Conservation (phyloP, 2,329 filamentous ascomycete species). For the Xylaria polymorpha region DNA sequence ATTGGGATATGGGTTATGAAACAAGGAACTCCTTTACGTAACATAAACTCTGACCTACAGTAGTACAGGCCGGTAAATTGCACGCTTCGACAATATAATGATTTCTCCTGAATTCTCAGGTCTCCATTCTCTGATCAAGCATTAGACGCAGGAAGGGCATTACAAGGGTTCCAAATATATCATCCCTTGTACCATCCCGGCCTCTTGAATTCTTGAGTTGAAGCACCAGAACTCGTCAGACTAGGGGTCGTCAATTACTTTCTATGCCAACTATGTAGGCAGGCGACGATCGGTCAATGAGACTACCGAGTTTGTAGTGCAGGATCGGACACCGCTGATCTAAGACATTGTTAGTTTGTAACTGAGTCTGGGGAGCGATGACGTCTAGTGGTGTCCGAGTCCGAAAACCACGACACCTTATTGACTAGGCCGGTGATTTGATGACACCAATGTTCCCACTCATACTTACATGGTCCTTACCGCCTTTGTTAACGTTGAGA, state of each 20-base stretch:
- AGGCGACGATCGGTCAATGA: background rate
- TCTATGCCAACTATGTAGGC: background rate
- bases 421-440: background rate
- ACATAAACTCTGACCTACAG: background rate
- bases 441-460: background rate
- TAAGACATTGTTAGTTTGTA: slow-evolving; percentile 13
- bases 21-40: slow-evolving; percentile 4
- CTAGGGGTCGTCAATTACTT: background rate
- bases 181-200: background rate
- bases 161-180: background rate
- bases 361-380: background rate
- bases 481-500: background rate
- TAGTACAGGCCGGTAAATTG: background rate
- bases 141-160: no score
- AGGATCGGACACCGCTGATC: slow-evolving; percentile 21
- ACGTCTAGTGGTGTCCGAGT: background rate
- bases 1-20: background rate
- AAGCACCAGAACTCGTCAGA: background rate
- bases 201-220: background rate
- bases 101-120: background rate
- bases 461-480: background rate
- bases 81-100: background rate
- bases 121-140: background rate
- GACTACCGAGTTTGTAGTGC: background rate
- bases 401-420: background rate